phyloP scores from a whole-genome alignment of 2,329 filamentous ascomycete genomes.

The Colletotrichum shisoi region DNA sequence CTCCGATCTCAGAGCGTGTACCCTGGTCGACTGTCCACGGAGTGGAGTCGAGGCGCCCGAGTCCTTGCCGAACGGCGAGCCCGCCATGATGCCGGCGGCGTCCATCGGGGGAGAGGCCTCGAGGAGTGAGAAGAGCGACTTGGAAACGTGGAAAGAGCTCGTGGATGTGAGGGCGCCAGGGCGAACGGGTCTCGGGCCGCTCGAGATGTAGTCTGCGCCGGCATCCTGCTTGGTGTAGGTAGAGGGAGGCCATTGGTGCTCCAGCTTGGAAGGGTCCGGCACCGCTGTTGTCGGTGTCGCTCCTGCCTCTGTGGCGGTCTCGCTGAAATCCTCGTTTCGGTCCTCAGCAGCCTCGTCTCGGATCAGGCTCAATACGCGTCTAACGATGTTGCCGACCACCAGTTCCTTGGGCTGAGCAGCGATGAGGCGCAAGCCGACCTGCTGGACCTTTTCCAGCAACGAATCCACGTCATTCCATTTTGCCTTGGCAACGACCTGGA shows the following conservation, averaged over 20 bases:
- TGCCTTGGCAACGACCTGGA: constrained; percentile 83
- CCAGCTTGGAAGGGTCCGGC: constrained; percentile 44
- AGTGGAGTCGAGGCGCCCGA: constrained; percentile 62
- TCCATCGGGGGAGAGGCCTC: constrained; percentile 70
- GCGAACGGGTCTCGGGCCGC: constrained; percentile 49
- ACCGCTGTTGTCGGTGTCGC: constrained; percentile 53
- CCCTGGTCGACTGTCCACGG: constrained; percentile 54
- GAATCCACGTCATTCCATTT: constrained; percentile 79
- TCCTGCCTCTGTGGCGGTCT: constrained; percentile 62
- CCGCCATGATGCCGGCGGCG: constrained; percentile 46
- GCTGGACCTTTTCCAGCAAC: constrained; percentile 80
- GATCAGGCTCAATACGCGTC: constrained; percentile 87
- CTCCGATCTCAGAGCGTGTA: constrained; percentile 82
- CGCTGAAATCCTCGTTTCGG: constrained; percentile 66
- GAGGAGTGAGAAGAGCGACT: constrained; percentile 88
- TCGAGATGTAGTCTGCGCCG: constrained; percentile 40
- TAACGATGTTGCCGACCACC: constrained; percentile 92
- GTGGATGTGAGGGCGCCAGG: constrained; percentile 70
- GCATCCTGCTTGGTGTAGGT: constrained; percentile 50
- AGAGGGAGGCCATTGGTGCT: constrained; percentile 46
- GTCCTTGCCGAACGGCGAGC: constrained; percentile 57
- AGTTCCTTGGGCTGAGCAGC: constrained; percentile 89
- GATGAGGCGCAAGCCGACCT: constrained; percentile 78
- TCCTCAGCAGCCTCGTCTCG: constrained; percentile 89
- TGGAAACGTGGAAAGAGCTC: constrained; percentile 70